phyloP scores from a whole-genome alignment of 1,139 yeast species.

The Yamadazyma songkhlaensis region DNA sequence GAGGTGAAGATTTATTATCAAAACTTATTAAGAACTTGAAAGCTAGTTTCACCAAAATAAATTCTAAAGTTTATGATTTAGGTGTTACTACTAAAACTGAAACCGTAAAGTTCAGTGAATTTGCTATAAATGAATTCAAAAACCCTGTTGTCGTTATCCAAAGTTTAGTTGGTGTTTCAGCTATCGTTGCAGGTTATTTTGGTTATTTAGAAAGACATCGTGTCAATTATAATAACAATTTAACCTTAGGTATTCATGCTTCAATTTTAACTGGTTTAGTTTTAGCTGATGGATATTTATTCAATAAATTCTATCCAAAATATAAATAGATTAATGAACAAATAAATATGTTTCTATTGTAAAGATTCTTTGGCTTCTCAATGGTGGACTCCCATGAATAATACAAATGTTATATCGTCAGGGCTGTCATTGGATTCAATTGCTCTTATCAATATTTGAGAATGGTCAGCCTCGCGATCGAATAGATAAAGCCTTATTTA shows the following conservation, averaged over 20 bases:
- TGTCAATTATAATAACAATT: constrained; percentile 44
- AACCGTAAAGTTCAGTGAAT: constrained; percentile 4
- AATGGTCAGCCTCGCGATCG: too few relatives aligned
- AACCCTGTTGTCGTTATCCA: constrained; percentile 64
- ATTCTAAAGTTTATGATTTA: constrained; percentile 9
- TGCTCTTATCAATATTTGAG: too few relatives aligned
- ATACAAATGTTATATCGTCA: too few relatives aligned
- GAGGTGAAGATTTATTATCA: constrained; percentile 16
- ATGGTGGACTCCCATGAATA: too few relatives aligned
- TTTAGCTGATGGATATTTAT: constrained; percentile 52
- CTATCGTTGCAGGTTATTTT: constrained; percentile 46
- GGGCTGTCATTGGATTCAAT: too few relatives aligned
- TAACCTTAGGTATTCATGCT: constrained; percentile 51
- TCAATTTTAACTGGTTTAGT: constrained; percentile 55
- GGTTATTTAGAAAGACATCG: constrained; percentile 55
- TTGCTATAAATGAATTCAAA: constrained; percentile 28
- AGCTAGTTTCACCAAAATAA: constrained; percentile 6
- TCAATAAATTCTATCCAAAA: constrained; percentile 44
- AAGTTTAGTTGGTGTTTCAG: constrained; percentile 48
- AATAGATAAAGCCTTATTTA: too few relatives aligned
- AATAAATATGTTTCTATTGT: background rate
- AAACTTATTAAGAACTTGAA: constrained; percentile 10
- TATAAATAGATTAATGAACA: constrained; percentile 11
- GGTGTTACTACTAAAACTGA: constrained; percentile 10
- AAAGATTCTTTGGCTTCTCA: too few relatives aligned